Evolutionary conservation across 108 stramenopile species (phyloP), one percentile per base, ranked within the genome.

Genomic region (Craspedostauros australis): DNA sequence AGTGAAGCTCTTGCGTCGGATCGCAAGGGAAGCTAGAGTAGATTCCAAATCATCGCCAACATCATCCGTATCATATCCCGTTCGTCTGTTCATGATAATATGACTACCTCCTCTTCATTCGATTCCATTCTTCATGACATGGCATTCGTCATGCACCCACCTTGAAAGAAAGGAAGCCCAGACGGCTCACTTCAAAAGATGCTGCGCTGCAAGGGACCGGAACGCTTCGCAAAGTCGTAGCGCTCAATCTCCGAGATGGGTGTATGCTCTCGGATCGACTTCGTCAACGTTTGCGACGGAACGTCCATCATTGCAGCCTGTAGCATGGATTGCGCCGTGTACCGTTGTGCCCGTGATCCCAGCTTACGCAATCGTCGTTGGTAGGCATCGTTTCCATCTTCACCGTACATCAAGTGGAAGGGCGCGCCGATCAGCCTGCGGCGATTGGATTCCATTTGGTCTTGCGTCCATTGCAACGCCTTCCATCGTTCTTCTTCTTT

Each of bases 321-420:
- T 15, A 68, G 25, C 25, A 68, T 54, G 24, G 36, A 21, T 11
- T 11, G 5, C 15, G 46, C 30, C 6, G 59, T 25, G 29, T 61
- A 43, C 16, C 50, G 50, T 6, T 31, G 26, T 14, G 46, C 41
- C 24, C 60, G 14, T 36, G 27, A 23, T 8, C 45, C 40, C 18
- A 74, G 45, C 26, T 69, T 68, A 4, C 39, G 22, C 0, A 74
- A 21, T 12, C 62, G 59, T 11, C 73, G 67, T 39, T 74, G 73
- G 41, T 56, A 74, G 3, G 20, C 39, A 21, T 63, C 66, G 33
- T 64, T 68, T 18, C 73, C 73, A 15, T 50, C 50, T 51, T 68
- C 66, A 18, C 73, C 73, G 23, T 46, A 39, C 39, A 68, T 64
- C 16, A 74, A 53, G 34, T 61, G 55, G 46, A 52, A 74, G 5